Evolutionary conservation across 805 yeast species (phyloP), one percentile per base, ranked within the genome.

Genomic region (Lipomyces starkeyi): DNA sequence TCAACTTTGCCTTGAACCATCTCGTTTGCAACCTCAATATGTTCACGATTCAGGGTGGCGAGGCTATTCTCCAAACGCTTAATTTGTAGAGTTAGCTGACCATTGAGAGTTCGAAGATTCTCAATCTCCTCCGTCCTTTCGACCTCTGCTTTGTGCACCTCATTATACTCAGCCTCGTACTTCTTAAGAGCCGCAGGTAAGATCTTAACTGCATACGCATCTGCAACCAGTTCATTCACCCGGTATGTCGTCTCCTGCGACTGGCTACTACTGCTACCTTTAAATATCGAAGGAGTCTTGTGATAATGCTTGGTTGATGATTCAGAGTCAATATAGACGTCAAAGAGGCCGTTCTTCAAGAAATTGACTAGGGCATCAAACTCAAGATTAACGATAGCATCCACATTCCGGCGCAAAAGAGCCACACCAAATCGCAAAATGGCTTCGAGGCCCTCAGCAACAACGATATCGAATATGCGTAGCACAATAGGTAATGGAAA

Each of bases 381-480:
- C 60, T 85, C 85, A 64, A 93, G 82, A 1, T 81, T 76, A 52
- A 91, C 72, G 25, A 95, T 79, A 57, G 81, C 83, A 1, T 80
- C 80, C 63, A 89, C 86, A 76, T 91, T 92, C 73, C 87, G 86
- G 37, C 85, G 77, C 88, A 95, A 87, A 70, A 95, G 82, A 58
- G 91, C 92, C 11, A 93, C 83, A 0, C 97, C 93, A 79, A 95
- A 90, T 75, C 92, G 88, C 73, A 95, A 81, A 58, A 94, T 82
- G 2, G 97, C 87, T 79, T 93, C 98, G 57, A 89, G 81, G 53
- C 99, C 99, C 80, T 95, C 97, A 7, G 96, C 89, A 62, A 95
- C 87, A 7, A 95, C 87, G 68, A 91, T 85, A 80, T 95, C 99
- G 78, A 86, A 91, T 54, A 95, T 91, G 69, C 98, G 83, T 71